Base-by-base conservation (phyloP, 805 yeast genomes). In the Wickerhamiella azymoides region DNA sequence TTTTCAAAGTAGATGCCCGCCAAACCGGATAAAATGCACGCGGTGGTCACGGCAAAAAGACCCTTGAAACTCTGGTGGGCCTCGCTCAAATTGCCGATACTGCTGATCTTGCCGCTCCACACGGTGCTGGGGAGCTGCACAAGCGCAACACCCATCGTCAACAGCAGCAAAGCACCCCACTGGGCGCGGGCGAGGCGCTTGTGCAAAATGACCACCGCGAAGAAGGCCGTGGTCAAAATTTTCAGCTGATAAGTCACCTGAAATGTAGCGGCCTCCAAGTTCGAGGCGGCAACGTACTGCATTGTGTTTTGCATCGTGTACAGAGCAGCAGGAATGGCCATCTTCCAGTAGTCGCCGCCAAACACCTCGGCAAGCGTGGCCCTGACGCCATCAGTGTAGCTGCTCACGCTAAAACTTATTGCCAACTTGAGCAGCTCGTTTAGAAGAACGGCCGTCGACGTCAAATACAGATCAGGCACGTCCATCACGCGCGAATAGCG, bases 1-100 rank as follows among this genome's bases (percentile, higher is more conserved):
- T 63, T 64, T 44, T 66, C 70, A 51, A 66, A 64, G 56, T 66
- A 66, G 36, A 66, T 67, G n/a, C 70, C 70, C 5, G 70, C 70
- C 33, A 66, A 54, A 6, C 70, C 70, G 18, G 64, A 57, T 35
- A 65, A 52, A 8, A 62, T 49, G 48, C 70, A 66, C 10, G 70
- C 68, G 24, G 58, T 41, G 6, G 56, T 43, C 26, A 66, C 70
- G 10, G 69, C 67, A 10, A 57, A 45, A 6, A 66, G 52, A 2
- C 70, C 70, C 4, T 40, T 42, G 13, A 42, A 24, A 5, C 28
- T 26, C 28, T 35, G 19, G 17, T 24, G 16, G 1, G 27, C 45
- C 6, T 16, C 32, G 21, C 14, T 21, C 19, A 26, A 10, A 10
- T 24, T 27, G 21, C n/a, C 44, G 13, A 37, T 17, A 17, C n/a